phyloP scores from a whole-genome alignment of 345 rosid species.

The Populus nigra region DNA sequence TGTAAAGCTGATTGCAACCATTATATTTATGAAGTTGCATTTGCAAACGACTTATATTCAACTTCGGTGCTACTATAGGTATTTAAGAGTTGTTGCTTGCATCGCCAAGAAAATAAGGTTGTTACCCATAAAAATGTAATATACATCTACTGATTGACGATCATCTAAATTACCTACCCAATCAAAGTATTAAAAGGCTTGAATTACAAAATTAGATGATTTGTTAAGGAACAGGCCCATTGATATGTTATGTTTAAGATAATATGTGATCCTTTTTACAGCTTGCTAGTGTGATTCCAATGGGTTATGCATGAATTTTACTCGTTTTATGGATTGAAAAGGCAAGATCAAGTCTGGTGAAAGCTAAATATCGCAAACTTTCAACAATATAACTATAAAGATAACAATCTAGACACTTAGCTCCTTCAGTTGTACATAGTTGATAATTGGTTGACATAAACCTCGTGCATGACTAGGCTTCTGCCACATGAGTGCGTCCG shows the following conservation, averaged over 20 bases:
- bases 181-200: neutral
- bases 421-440: too few relatives aligned
- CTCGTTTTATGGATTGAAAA: neutral
- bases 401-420: too few relatives aligned
- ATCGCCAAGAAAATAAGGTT: neutral
- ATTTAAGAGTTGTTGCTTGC: neutral
- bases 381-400: too few relatives aligned
- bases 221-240: neutral
- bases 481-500: rapidly evolving
- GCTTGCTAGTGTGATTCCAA: neutral
- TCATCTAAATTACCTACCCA: too few relatives aligned
- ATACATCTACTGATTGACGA: neutral
- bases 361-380: too few relatives aligned
- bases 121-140: rapidly evolving
- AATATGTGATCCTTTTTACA: neutral
- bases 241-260: neutral
- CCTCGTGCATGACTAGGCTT: too few relatives aligned
- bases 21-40: neutral
- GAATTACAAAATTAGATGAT: neutral
- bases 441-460: too few relatives aligned
- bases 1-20: neutral
- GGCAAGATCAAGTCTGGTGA: too few relatives aligned
- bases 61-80: neutral
- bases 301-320: too few relatives aligned
- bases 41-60: neutral